A percentile compares a stretch with the other conserved stretches of the same genome.
Evolutionary conservation across 148 eudicot species (phyloP).

Genomic region (Vaccinium myrtillus): DNA sequence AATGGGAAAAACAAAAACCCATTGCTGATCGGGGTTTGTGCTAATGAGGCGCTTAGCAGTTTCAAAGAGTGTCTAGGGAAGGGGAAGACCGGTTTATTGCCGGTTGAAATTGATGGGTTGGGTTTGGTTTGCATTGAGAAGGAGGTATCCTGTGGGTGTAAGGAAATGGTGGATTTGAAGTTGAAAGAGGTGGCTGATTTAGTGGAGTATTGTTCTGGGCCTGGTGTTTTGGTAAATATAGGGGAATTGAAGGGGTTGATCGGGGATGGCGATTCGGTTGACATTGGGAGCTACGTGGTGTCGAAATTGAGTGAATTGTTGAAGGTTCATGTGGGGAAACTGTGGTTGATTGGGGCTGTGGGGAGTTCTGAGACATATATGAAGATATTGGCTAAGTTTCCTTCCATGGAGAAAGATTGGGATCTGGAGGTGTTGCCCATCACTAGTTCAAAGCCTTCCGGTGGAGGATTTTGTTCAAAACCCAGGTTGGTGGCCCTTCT

Average conservation of each 20-base stretch:
- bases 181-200: slow-evolving; percentile 39
- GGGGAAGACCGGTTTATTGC: slow-evolving; percentile 29
- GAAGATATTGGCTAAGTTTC: slow-evolving; percentile 49
- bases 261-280: slow-evolving; percentile 16
- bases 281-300: slow-evolving; percentile 35
- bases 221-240: slow-evolving; percentile 38
- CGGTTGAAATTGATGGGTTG: slow-evolving; percentile 41
- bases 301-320: slow-evolving; percentile 39
- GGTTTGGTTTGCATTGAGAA: slow-evolving; percentile 41
- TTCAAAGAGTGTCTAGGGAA: slow-evolving; percentile 35
- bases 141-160: slow-evolving; percentile 35
- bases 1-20: slow-evolving; percentile 55
- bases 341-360: slow-evolving; percentile 56
- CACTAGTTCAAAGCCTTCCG: slow-evolving; percentile 39
- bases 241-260: slow-evolving; percentile 63
- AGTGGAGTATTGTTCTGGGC: slow-evolving; percentile 26
- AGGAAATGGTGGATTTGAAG: slow-evolving; percentile 42
- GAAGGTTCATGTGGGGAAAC: slow-evolving; percentile 38
- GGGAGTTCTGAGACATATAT: slow-evolving; percentile 45
- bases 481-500: slow-evolving; percentile 46
- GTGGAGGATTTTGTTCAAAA: slow-evolving; percentile 39
- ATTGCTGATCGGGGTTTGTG: slow-evolving; percentile 63
- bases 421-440: slow-evolving; percentile 63
- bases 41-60: slow-evolving; percentile 40
- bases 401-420: slow-evolving; percentile 57